Evolutionary conservation across 129 eudicot species (phyloP).

Genomic region (Calendula officinalis): DNA sequence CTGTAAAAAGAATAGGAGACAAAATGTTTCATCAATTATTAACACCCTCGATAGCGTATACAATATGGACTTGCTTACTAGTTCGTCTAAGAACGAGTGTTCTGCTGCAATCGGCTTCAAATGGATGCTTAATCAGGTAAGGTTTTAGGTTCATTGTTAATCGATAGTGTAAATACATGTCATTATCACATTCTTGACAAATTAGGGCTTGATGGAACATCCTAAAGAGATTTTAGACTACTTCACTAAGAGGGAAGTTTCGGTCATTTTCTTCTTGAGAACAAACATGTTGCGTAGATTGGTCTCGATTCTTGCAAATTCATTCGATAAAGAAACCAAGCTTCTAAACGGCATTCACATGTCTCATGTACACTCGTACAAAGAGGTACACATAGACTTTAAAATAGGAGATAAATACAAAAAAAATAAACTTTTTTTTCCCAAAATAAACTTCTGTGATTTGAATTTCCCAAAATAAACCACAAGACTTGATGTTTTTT

Average conservation of each 20-base stretch:
- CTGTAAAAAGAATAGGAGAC: constrained; percentile 59
- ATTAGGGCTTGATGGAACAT: constrained; percentile 70
- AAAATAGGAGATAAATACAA: background rate
- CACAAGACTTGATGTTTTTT: too few relatives aligned
- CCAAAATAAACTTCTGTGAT: background rate
- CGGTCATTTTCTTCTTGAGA: constrained; percentile 66
- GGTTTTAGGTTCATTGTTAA: background rate
- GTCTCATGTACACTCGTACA: constrained; percentile 78
- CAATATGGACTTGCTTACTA: constrained; percentile 78
- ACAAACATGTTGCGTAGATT: constrained; percentile 75
- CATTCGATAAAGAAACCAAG: constrained; percentile 69
- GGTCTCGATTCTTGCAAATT: constrained; percentile 90
- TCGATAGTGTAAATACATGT: background rate
- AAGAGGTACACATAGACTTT: constrained; percentile 49
- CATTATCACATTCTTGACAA: constrained; percentile 10
- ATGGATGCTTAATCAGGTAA: constrained; percentile 99
- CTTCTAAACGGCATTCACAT: constrained; percentile 78
- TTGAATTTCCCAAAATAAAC: too few relatives aligned
- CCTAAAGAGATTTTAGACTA: constrained; percentile 64
- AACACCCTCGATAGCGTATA: constrained; percentile 76
- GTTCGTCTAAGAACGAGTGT: constrained; percentile 88
- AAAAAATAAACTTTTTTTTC: too few relatives aligned
- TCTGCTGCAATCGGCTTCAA: constrained; percentile 94
- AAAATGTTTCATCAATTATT: constrained; percentile 51
- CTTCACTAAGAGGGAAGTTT: constrained; percentile 59